These are phyloP conservation scores for Takakia lepidozioides DNA, from an alignment of 225 moss, liverwort and hornwort species.

Conservation along the genomic window DNA sequence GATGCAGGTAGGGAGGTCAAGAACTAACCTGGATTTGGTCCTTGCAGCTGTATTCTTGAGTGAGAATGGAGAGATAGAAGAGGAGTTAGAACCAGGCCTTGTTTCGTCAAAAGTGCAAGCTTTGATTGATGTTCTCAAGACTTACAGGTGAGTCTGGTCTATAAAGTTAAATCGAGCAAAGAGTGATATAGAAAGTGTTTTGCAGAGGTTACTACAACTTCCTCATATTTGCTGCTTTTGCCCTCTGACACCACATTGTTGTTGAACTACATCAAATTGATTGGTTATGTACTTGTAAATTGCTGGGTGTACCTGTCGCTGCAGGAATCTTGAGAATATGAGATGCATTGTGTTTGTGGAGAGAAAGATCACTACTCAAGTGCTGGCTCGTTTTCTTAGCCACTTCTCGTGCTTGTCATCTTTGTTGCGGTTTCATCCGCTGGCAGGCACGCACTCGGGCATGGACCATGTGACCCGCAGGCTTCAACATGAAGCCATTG, in stretches of 20 bases:
- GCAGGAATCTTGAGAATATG: slow-evolving; percentile 60
- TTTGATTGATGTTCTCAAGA: slow-evolving; percentile 32
- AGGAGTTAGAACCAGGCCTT: neutral
- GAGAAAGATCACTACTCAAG: slow-evolving; percentile 69
- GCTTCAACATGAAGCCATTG: slow-evolving; percentile 66
- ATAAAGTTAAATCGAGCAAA: too few relatives aligned
- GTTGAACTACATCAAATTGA: too few relatives aligned
- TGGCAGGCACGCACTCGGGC: slow-evolving; percentile 55
- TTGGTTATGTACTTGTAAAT: too few relatives aligned
- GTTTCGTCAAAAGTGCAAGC: slow-evolving; percentile 35
- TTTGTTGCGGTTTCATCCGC: slow-evolving; percentile 51
- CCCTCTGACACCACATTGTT: too few relatives aligned
- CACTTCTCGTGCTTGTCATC: slow-evolving; percentile 34
- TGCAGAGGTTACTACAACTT: too few relatives aligned
- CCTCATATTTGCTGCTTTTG: too few relatives aligned
- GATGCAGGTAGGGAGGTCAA: too few relatives aligned
- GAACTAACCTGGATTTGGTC: too few relatives aligned
- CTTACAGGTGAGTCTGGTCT: slow-evolving; percentile 39
- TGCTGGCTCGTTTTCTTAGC: slow-evolving; percentile 60
- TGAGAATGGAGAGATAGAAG: too few relatives aligned
- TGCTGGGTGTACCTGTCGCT: neutral
- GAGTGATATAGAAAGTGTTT: too few relatives aligned
- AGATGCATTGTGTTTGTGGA: slow-evolving; percentile 97
- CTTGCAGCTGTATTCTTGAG: too few relatives aligned
- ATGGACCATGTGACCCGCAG: slow-evolving; percentile 63